Evolutionary conservation across 1,284 basidiomycete genomes (phyloP), one percentile per base, ranked within the genome.

Genomic region (Puccinia polysora): DNA sequence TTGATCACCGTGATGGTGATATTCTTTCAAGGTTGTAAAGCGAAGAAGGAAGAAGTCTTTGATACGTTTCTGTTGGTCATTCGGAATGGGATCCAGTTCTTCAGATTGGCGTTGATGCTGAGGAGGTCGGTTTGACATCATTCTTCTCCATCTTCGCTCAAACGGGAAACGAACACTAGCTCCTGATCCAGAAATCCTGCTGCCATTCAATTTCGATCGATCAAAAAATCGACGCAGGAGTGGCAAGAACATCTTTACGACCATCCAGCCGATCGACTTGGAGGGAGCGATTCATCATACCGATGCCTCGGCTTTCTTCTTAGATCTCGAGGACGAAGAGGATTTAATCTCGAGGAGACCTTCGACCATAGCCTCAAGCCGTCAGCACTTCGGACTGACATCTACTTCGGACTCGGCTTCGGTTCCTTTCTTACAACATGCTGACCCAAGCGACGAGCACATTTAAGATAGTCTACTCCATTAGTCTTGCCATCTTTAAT

Each of bases 211-310:
- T 45, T 10, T 38, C 23, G 25, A 10, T 53, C 8, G 55, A 20
- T 53, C 14, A 23, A 23, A 2, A 50, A 59, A 32, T 12, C 8
- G 8, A 8, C 40, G 23, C 68, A 93, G 92, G 81, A 95, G 91
- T 64, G 93, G 93, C 0, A 91, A 94, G 77, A 94, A 91, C 0
- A 90, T 96, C 77, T 91, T 96, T 80, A 87, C 90, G 25, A 86
- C 88, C 59, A 91, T 93, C 6, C 91, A 89, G 77, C 90, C 91
- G 0, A 96, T 97, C 77, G 92, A 96, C 79, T 87, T 96, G n/a
- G 80, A 79, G 10, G 80, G 81, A 68, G 83, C 82, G 0, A 78
- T 81, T 2, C 76, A 79, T 1, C 81, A 81, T 45, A 79, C 78
- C 2, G 65, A 69, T 59, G 53, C 65, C 12, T 58, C 55, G 34